Percentiles rank a stretch among this genome's conserved stretches.
Conservation (phyloP, 2,329 filamentous ascomycete species). For the Meredithiella fracta region DNA sequence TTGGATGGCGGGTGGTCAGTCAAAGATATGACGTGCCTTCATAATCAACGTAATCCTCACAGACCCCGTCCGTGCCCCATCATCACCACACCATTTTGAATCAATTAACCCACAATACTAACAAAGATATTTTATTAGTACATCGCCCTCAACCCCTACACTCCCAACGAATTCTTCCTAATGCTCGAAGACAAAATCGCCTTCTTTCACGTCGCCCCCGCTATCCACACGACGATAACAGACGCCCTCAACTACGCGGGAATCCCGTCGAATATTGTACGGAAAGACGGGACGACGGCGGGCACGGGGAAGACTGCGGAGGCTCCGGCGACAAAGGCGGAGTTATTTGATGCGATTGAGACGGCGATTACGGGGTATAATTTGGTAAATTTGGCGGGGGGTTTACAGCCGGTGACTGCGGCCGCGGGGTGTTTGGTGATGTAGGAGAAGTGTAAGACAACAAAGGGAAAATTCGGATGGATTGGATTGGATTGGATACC, state of each 20-base stretch:
- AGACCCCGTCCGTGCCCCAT: not conserved
- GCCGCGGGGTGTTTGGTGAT: constrained; percentile 10
- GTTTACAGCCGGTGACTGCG: constrained; percentile 7
- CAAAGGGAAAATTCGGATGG: not conserved
- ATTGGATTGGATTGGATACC: not conserved
- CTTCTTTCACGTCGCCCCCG: constrained; percentile 16
- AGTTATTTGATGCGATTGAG: constrained; percentile 8
- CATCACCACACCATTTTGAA: not conserved
- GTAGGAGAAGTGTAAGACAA: not conserved
- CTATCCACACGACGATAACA: constrained; percentile 16
- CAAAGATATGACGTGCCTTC: not conserved
- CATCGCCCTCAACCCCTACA: constrained; percentile 7
- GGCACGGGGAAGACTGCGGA: not conserved
- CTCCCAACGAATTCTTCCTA: constrained; percentile 8
- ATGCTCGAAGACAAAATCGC: constrained; percentile 16
- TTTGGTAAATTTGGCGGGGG: constrained; percentile 9
- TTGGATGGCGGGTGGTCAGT: not conserved
- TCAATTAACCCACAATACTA: not conserved
- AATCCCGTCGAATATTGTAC: constrained; percentile 17
- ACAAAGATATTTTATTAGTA: not conserved
- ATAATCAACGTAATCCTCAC: not conserved
- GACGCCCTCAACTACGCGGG: constrained; percentile 16
- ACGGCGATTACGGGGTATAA: constrained; percentile 12
- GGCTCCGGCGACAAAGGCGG: not conserved
- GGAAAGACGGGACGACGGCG: constrained; percentile 14